Base-by-base conservation (phyloP, 2,329 filamentous ascomycete species). In the Pyricularia sp. region DNA sequence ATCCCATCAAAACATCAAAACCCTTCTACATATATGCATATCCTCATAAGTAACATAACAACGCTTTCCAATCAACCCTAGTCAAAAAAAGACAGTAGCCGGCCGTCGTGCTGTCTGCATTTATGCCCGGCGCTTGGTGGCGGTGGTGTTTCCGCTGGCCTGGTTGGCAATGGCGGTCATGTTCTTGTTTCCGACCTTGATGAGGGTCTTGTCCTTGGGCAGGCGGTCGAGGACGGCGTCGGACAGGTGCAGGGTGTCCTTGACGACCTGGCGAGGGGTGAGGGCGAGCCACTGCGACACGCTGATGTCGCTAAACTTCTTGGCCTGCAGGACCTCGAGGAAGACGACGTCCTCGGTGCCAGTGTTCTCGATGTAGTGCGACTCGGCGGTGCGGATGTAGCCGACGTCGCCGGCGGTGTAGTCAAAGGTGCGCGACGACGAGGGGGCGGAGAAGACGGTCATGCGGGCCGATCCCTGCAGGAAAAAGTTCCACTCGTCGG, bases 401-500 rank as follows among this genome's bases (percentile, higher is more conserved):
- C 85, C 86, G 0, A 88, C 85, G 70, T 87, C 85, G 20, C 86
- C 86, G 25, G 85, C 84, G 7, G 81, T 81, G 76, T 86, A 88
- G 76, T 88, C 86, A 69, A 87, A 88, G 0, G 85, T 88, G 65
- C 82, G 80, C 1, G 82, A 81, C 1, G 81, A 76, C 4, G 78
- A 75, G 0, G 85, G 84, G 0, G 85, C 86, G 26, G 78, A 73
- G 77, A 84, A 88, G 30, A 88, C 80, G 0, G 85, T 88, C 55
- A 87, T 80, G 11, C 86, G 82, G 0, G 82, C 87, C 12, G 81
- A 81, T 0, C 87, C 87, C 68, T 81, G 75, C 9, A 88, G 76
- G 78, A 89, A 87, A 76, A 85, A 88, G 67, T 81, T 82, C 86
- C 86, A 89, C 75, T 89, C 86, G 74, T 88, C 86, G 10, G 80